These are phyloP conservation scores for Pestalotiopsis fici DNA, from an alignment of 2,329 filamentous ascomycete genomes.

Conservation along the genomic window DNA sequence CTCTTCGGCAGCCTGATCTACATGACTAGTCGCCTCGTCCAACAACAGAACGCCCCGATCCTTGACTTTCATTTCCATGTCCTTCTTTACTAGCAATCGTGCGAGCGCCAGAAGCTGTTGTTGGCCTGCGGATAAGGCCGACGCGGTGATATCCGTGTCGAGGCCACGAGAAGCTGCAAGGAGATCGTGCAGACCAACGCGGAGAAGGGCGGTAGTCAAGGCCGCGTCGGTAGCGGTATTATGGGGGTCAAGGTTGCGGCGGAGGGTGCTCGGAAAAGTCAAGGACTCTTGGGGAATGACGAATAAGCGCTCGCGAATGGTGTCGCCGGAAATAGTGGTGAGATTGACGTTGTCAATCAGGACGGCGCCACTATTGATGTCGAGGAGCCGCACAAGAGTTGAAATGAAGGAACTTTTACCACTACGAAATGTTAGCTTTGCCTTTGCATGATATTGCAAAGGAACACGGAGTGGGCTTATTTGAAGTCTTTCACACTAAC, in stretches of 20 bases:
- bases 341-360: constrained; percentile 1
- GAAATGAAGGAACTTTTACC: constrained; percentile 2
- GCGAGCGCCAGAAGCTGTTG: constrained; percentile 6
- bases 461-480: neutral
- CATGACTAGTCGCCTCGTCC: constrained; percentile 1
- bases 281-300: neutral
- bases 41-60: neutral
- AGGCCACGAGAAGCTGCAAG: neutral
- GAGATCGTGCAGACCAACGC: neutral
- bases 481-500: neutral
- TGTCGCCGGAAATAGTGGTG: neutral
- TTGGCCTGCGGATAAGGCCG: constrained; percentile 1
- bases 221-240: constrained; percentile 27
- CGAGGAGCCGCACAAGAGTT: neutral
- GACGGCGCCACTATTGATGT: neutral
- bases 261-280: neutral
- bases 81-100: neutral
- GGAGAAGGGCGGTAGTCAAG: constrained; percentile 26
- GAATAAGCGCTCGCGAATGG: neutral
- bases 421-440: neutral
- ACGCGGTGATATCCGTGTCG: neutral
- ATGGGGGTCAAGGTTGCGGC: neutral
- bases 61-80: neutral
- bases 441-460: neutral
- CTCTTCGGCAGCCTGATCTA: neutral